phyloP scores from a whole-genome alignment of 257 asterid genomes.

The Rauvolfia tetraphylla region DNA sequence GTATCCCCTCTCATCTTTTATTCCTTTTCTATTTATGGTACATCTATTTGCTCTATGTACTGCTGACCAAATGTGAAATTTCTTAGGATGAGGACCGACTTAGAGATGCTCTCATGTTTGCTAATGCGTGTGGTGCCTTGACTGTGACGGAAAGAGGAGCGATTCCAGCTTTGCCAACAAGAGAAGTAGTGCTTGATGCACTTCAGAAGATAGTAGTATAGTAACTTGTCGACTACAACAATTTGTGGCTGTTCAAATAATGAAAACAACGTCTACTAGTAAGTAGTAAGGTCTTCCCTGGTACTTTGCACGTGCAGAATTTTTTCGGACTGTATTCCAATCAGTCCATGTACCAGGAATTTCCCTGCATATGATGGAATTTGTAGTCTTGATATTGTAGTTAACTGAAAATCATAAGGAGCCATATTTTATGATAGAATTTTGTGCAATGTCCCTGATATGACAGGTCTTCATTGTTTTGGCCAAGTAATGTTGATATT shows the following conservation, averaged over 20 bases:
- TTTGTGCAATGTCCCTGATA: not conserved
- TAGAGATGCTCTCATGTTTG: constrained; percentile 76
- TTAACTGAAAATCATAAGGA: not conserved
- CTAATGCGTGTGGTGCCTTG: constrained; percentile 91
- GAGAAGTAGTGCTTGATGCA: constrained; percentile 53
- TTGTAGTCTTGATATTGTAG: not conserved
- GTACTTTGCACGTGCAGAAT: not conserved
- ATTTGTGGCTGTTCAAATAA: not conserved
- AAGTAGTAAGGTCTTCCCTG: not conserved
- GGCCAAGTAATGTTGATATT: too few species aligned
- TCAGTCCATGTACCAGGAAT: not conserved
- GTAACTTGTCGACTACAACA: not conserved
- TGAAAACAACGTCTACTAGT: not conserved
- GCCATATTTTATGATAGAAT: not conserved
- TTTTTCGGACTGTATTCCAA: not conserved
- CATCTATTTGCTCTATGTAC: not conserved
- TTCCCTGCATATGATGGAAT: not conserved
- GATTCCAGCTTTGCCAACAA: constrained; percentile 90
- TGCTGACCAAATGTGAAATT: constrained; percentile 6
- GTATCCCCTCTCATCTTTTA: not conserved
- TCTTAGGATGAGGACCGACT: constrained; percentile 69
- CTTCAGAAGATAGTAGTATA: constrained; percentile 56
- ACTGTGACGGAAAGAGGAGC: constrained; percentile 95
- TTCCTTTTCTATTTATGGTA: too few species aligned
- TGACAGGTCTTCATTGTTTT: not conserved